Base-by-base conservation (phyloP, 2,329 filamentous ascomycete genomes). In the Apiospora pterosperma region DNA sequence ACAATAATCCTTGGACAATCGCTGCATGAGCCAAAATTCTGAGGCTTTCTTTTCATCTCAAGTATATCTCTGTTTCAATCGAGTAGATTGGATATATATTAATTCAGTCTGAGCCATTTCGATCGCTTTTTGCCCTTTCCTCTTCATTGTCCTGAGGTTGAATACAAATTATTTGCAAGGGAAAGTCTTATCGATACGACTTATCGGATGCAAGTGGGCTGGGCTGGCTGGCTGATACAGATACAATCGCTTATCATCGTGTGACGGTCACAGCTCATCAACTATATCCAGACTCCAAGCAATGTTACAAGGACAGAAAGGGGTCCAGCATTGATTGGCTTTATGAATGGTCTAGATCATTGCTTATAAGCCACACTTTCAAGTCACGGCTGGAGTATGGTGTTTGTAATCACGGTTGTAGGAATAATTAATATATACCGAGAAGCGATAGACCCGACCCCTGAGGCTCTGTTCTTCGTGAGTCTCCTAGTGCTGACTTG, bases 1-100 rank as follows among this genome's bases (percentile, higher is more conserved):
- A 64, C 64, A 64, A 64, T 21, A 59, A 23, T 25, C 25, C 55
- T 36, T n/a, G n/a, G 38, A 39, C 4, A 36, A 59, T n/a, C 4
- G 16, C 16, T 8, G 14, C 25, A n/a, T 8, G 16, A 11, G 28
- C 23, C 21, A 55, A 55, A 62, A 36, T 38, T 19, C 7, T 6
- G 11, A 21, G 19, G 48, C 48, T 55, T 34, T 16, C 48, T 5
- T 16, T 34, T n/a, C 48, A 55, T 55, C 28, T 55, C 48, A 55
- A 34, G 7, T 11, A 34, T 8, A 19, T 6, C 16, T 55, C 3
- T 55, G 31, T 34, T 34, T 12, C 48, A 55, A 55, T 55, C 34
- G 16, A 34, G 4, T n/a, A 55, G 8, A 7, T 11, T n/a, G 25
- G 16, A 34, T n/a, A 34, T 55, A 55, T n/a, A 7, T 55, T n/a